Conservation (phyloP, 2,329 filamentous ascomycete species). For the Cladobotryum protrusum region DNA sequence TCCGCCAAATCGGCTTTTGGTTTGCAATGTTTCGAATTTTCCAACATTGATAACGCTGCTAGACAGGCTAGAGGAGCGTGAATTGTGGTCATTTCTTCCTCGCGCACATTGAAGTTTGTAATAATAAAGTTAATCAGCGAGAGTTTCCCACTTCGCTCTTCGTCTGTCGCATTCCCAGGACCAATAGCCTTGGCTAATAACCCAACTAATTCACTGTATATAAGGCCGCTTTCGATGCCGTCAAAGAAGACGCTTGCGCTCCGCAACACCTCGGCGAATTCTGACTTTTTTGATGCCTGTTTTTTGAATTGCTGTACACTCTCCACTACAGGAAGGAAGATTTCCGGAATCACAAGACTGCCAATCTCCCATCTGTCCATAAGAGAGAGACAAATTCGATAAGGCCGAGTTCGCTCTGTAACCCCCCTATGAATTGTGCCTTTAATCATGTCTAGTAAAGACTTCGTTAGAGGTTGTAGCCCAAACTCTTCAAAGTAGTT, state of each 20-base stretch:
- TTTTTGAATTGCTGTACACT: constrained; percentile 72
- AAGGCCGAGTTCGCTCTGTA: constrained; percentile 71
- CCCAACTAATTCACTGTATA: constrained; percentile 75
- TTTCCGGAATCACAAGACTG: constrained; percentile 75
- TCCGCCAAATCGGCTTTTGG: constrained; percentile 26
- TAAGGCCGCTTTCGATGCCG: constrained; percentile 87
- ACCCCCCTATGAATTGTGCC: constrained; percentile 21
- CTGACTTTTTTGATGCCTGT: constrained; percentile 55
- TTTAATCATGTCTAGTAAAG: constrained; percentile 71
- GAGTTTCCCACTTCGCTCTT: constrained; percentile 56
- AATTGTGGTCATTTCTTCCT: constrained; percentile 89
- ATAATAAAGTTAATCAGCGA: constrained; percentile 76
- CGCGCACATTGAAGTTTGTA: constrained; percentile 81
- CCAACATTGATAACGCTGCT: constrained; percentile 57
- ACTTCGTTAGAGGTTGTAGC: constrained; percentile 64
- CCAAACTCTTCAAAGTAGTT: constrained; percentile 82
- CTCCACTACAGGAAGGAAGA: constrained; percentile 80
- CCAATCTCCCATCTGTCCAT: constrained; percentile 99
- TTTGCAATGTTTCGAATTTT: constrained; percentile 41
- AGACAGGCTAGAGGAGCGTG: constrained; percentile 68
- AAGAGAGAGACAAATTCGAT: constrained; percentile 84
- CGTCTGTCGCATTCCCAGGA: constrained; percentile 34
- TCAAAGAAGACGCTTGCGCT: constrained; percentile 97
- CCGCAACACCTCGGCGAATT: constrained; percentile 80
- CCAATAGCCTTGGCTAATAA: constrained; percentile 58